These are phyloP conservation scores for Themeda triandra DNA, from an alignment of 176 grass and related monocot genomes.

Conservation along the genomic window DNA sequence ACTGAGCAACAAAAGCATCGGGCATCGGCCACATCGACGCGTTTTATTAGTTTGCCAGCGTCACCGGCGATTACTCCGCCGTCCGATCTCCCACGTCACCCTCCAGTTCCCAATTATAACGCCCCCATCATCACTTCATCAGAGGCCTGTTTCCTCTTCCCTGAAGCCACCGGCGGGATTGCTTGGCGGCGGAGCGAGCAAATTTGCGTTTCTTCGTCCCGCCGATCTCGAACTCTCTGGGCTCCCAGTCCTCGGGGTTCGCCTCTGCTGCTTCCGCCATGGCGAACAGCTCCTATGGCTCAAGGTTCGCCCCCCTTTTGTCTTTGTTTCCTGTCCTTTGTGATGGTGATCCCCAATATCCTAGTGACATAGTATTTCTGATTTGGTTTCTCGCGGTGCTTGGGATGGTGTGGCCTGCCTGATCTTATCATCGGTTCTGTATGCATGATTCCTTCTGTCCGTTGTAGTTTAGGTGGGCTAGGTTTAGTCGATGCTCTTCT, in stretches of 20 bases:
- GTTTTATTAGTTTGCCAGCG: background rate
- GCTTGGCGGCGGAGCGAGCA: background rate
- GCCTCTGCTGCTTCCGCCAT: slow-evolving; percentile 18
- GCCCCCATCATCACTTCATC: background rate
- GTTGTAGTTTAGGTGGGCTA: background rate
- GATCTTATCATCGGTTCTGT: background rate
- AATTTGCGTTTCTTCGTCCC: background rate
- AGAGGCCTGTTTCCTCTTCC: background rate
- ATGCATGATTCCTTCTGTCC: background rate
- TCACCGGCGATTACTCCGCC: slow-evolving; percentile 3
- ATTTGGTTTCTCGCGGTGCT: background rate
- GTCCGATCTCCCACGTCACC: slow-evolving; percentile 22
- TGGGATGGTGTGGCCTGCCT: background rate
- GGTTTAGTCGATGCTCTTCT: background rate
- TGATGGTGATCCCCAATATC: background rate
- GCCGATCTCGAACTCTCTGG: background rate
- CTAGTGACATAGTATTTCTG: background rate
- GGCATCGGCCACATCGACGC: background rate
- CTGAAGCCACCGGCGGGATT: background rate
- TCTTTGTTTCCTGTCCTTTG: background rate
- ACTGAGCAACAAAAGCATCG: background rate
- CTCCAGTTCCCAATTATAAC: background rate
- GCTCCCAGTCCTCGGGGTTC: background rate
- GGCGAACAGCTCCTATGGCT: slow-evolving; percentile 53
- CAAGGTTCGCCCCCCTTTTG: slow-evolving; percentile 23